Percentiles rank a stretch among this genome's conserved stretches.
Evolutionary conservation across 305 asterid species (phyloP).

Genomic region (Stenogyne calaminthoides): DNA sequence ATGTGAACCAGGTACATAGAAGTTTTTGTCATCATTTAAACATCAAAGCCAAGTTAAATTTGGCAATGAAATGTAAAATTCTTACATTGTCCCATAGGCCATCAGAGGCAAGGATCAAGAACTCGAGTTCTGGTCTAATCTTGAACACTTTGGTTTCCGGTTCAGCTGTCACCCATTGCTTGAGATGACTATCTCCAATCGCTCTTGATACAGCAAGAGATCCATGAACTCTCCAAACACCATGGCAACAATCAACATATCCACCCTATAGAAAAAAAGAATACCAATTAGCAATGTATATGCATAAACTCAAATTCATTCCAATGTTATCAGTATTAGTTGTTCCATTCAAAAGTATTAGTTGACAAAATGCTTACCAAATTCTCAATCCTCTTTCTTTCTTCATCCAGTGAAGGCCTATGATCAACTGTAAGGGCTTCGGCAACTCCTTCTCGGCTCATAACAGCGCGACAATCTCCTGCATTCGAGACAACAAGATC

Average conservation of each 20-base stretch:
- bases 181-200: slow-evolving; percentile 71
- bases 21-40: background rate
- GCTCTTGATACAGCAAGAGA: slow-evolving; percentile 80
- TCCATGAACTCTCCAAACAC: slow-evolving; percentile 86
- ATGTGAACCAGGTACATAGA: no score
- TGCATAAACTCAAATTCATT: background rate
- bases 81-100: slow-evolving; percentile 85
- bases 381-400: slow-evolving; percentile 58
- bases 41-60: background rate
- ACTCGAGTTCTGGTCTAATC: slow-evolving; percentile 59
- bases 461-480: slow-evolving; percentile 82
- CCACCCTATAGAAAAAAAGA: slow-evolving; percentile 57
- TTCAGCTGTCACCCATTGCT: slow-evolving; percentile 76
- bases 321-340: background rate
- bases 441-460: slow-evolving; percentile 74
- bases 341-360: background rate
- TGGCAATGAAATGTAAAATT: background rate
- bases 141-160: slow-evolving; percentile 53
- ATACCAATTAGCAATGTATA: slow-evolving; percentile 27
- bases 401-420: slow-evolving; percentile 63
- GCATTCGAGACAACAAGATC: slow-evolving; percentile 68
- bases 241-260: slow-evolving; percentile 69
- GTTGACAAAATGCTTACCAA: slow-evolving; percentile 38
- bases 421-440: slow-evolving; percentile 72
- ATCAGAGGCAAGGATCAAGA: slow-evolving; percentile 80